Evolutionary conservation across 257 asterid species (phyloP).

Genomic region (Solanum etuberosum): DNA sequence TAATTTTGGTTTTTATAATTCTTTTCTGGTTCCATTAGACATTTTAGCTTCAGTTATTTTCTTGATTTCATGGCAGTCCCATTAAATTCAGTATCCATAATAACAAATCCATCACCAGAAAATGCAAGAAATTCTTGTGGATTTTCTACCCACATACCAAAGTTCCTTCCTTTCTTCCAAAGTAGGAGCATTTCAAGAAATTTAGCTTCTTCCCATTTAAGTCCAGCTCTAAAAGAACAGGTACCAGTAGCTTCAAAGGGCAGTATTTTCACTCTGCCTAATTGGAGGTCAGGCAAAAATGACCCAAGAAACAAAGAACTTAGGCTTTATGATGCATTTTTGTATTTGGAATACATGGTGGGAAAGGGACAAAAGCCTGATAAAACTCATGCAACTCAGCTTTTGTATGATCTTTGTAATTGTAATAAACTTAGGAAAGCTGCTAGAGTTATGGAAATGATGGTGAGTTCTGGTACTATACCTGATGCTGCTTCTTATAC

Average conservation of each 20-base stretch:
- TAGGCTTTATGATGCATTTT: slow-evolving; percentile 56
- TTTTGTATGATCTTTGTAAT: slow-evolving; percentile 78
- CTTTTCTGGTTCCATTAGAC: neutral
- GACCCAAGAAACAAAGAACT: slow-evolving; percentile 53
- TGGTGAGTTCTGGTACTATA: slow-evolving; percentile 50
- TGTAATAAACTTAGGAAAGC: slow-evolving; percentile 63
- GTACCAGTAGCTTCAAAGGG: slow-evolving; percentile 18
- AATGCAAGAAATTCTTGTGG: slow-evolving; percentile 18
- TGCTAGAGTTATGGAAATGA: slow-evolving; percentile 71
- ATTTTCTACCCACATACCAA: slow-evolving; percentile 29
- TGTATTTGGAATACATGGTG: slow-evolving; percentile 69
- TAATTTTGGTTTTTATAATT: neutral
- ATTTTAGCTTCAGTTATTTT: neutral
- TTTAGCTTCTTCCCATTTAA: slow-evolving; percentile 30
- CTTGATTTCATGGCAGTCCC: slow-evolving; percentile 39
- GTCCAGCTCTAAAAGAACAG: neutral
- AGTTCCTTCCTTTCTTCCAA: slow-evolving; percentile 26
- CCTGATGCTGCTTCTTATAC: slow-evolving; percentile 72
- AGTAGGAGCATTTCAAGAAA: slow-evolving; percentile 24
- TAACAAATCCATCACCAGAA: slow-evolving; percentile 38
- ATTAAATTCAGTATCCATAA: slow-evolving; percentile 47
- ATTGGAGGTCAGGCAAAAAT: slow-evolving; percentile 56
- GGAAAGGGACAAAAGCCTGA: slow-evolving; percentile 70
- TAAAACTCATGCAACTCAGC: slow-evolving; percentile 48
- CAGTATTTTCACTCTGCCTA: slow-evolving; percentile 50